phyloP scores from a whole-genome alignment of 768 basidiomycete genomes.

The Leucocoprinus sp. region DNA sequence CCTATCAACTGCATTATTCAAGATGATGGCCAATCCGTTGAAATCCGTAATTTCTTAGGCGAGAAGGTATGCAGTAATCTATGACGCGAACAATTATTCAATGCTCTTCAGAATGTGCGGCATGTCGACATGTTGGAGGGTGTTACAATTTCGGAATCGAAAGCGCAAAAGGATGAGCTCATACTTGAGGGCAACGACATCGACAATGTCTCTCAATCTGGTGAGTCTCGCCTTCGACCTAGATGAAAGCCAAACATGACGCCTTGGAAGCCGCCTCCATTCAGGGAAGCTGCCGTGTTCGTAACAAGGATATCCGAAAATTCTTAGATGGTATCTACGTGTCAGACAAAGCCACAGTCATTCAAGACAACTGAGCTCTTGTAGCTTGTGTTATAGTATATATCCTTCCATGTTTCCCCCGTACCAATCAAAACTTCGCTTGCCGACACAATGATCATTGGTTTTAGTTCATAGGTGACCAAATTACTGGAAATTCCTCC shows the following conservation, averaged over 20 bases:
- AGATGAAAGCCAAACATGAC: background rate
- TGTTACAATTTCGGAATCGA: slow-evolving; percentile 77
- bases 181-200: slow-evolving; percentile 94
- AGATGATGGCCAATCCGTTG: slow-evolving; percentile 59
- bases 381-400: slow-evolving; percentile 8
- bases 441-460: background rate
- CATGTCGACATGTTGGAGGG: slow-evolving; percentile 89
- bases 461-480: no score
- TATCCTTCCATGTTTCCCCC: slow-evolving; percentile 4
- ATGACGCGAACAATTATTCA: background rate
- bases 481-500: no score
- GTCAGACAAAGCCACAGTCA: slow-evolving; percentile 68
- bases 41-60: slow-evolving; percentile 94
- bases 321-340: slow-evolving; percentile 95
- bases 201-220: slow-evolving; percentile 95
- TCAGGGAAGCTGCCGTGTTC: slow-evolving; percentile 92
- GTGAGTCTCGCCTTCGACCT: slow-evolving; percentile 27
- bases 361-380: slow-evolving; percentile 30
- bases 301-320: slow-evolving; percentile 99
- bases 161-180: slow-evolving; percentile 90
- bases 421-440: slow-evolving; percentile 9
- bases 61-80: slow-evolving; percentile 61
- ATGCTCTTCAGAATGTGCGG: slow-evolving; percentile 66
- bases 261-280: slow-evolving; percentile 74
- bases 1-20: slow-evolving; percentile 98